phyloP scores from a whole-genome alignment of 2,329 filamentous ascomycete genomes.

The Myriosclerotinia duriaeana region DNA sequence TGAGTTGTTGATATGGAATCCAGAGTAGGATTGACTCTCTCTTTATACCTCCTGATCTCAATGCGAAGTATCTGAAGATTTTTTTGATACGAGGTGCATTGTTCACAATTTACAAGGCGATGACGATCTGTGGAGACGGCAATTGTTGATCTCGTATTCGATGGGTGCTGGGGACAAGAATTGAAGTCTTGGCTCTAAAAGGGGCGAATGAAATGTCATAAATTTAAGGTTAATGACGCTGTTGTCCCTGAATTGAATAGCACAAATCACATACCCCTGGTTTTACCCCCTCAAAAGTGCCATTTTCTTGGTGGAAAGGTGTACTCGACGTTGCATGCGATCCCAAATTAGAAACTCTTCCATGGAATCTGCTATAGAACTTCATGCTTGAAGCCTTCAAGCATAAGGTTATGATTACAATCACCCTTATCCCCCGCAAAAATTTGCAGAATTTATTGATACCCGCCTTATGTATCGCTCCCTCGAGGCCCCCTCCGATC shows the following conservation, averaged over 20 bases:
- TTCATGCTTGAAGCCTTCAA: not conserved
- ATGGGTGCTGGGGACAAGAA: constrained; percentile 36
- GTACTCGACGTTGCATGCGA: not conserved
- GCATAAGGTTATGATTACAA: not conserved
- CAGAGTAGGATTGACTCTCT: not conserved
- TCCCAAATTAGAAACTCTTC: not conserved
- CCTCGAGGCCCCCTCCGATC: too few relatives aligned
- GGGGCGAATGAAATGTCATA: not conserved
- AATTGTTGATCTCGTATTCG: constrained; percentile 46
- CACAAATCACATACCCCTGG: too few relatives aligned
- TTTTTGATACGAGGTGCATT: constrained; percentile 10
- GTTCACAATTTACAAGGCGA: not conserved
- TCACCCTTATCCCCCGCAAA: not conserved
- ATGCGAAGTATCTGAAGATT: not conserved
- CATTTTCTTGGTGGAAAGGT: too few relatives aligned
- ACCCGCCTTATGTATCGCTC: too few relatives aligned
- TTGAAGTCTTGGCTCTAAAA: not conserved
- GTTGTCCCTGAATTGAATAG: too few relatives aligned
- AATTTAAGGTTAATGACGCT: too few relatives aligned
- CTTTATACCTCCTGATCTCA: not conserved
- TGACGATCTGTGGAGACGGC: constrained; percentile 20
- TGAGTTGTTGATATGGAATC: not conserved
- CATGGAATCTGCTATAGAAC: not conserved
- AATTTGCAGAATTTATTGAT: too few relatives aligned
- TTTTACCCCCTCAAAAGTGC: too few relatives aligned